Conservation (phyloP, 352 stramenopile genomes). For the Globisporangium takayamanum region DNA sequence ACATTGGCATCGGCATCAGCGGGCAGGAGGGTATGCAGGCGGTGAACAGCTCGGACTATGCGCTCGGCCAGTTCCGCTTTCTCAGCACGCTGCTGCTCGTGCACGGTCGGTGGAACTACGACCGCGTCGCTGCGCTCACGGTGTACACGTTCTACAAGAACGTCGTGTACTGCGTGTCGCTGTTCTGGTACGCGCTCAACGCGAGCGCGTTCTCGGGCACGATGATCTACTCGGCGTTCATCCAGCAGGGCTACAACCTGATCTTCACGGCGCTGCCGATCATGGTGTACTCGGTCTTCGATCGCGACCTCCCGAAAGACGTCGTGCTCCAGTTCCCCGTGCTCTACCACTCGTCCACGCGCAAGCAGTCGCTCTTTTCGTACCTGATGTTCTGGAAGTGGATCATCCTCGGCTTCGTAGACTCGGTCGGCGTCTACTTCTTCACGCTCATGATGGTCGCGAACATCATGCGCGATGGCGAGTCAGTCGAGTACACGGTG, state of each 20-base stretch:
- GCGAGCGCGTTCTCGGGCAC: constrained; percentile 90
- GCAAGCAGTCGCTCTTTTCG: constrained; percentile 59
- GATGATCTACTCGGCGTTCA: constrained; percentile 80
- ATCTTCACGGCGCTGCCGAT: constrained; percentile 94
- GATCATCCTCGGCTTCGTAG: constrained; percentile 68
- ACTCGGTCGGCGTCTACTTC: constrained; percentile 71
- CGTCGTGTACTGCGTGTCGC: constrained; percentile 85
- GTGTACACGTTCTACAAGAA: constrained; percentile 91
- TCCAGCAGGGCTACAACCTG: constrained; percentile 94
- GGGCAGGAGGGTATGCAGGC: constrained; percentile 98
- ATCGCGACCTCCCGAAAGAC: constrained; percentile 69
- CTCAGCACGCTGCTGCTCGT: constrained; percentile 66
- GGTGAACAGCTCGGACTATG: constrained; percentile 85
- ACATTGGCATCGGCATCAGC: constrained; percentile 91
- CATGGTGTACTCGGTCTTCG: constrained; percentile 72
- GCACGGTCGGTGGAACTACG: constrained; percentile 86
- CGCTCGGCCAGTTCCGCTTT: constrained; percentile 79
- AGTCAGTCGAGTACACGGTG: constrained; percentile 52
- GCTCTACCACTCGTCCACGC: constrained; percentile 57
- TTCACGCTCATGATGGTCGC: constrained; percentile 36
- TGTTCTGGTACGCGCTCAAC: constrained; percentile 87
- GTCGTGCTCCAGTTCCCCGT: constrained; percentile 54
- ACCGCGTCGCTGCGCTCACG: constrained; percentile 83
- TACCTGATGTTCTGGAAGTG: constrained; percentile 86
- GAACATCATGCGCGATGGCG: constrained; percentile 59